Evolutionary conservation across 2,329 filamentous ascomycete species (phyloP).

Genomic region (Aspergillus aculeatus): DNA sequence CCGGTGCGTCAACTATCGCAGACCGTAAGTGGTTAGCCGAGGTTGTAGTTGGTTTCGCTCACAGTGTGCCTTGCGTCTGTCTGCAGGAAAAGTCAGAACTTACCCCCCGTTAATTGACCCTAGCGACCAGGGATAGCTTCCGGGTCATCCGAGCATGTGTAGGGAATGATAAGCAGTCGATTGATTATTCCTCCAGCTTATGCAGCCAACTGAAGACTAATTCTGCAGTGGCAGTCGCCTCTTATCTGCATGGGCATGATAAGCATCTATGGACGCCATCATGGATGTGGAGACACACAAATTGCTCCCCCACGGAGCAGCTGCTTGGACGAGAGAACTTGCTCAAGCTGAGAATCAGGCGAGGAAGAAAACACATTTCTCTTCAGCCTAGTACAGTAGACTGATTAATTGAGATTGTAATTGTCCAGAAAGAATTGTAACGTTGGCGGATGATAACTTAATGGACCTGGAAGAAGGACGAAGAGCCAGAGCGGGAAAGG

Average conservation of each 20-base stretch:
- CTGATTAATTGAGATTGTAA: background rate
- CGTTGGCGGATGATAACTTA: too few species aligned
- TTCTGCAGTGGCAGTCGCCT: too few species aligned
- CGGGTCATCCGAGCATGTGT: background rate
- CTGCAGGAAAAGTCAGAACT: background rate
- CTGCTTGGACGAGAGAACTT: background rate
- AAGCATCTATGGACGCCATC: background rate
- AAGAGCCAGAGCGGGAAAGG: background rate
- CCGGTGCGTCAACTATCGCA: background rate
- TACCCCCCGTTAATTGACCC: background rate
- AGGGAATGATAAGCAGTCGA: background rate
- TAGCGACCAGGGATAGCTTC: background rate
- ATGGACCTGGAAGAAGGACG: too few species aligned
- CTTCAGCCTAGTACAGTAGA: background rate
- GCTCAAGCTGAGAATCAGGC: background rate
- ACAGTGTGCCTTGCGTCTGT: background rate
- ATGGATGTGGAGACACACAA: background rate
- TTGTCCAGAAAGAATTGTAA: too few species aligned
- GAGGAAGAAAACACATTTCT: background rate
- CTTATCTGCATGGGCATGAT: background rate
- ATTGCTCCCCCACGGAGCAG: background rate
- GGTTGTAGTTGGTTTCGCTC: background rate
- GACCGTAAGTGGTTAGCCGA: background rate
- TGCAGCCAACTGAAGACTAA: background rate
- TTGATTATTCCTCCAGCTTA: background rate